phyloP scores from a whole-genome alignment of 2,329 filamentous ascomycete genomes.

The Alternaria conjuncta region DNA sequence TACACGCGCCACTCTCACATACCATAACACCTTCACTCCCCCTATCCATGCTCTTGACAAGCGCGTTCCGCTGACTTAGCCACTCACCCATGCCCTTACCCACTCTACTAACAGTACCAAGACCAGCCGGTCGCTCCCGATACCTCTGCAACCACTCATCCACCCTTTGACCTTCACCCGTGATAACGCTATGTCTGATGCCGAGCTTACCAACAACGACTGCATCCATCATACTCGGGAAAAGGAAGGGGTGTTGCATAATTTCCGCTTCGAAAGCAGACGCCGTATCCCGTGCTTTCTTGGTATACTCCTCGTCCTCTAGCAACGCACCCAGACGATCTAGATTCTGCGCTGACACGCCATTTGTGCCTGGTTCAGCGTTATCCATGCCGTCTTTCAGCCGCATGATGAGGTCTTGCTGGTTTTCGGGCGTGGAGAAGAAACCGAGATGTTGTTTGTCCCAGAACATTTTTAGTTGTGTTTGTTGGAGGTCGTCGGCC shows the following conservation, averaged over 20 bases:
- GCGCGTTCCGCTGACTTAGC: slow-evolving; percentile 58
- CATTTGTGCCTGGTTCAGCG: slow-evolving; percentile 87
- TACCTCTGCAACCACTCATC: slow-evolving; percentile 52
- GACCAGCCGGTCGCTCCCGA: slow-evolving; percentile 46
- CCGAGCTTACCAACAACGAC: slow-evolving; percentile 79
- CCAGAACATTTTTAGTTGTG: slow-evolving; percentile 79
- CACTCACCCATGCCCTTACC: slow-evolving; percentile 49
- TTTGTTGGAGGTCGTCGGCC: slow-evolving; percentile 80
- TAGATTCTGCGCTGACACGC: slow-evolving; percentile 84
- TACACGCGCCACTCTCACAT: slow-evolving; percentile 51
- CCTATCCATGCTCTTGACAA: slow-evolving; percentile 53
- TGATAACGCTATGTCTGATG: slow-evolving; percentile 64
- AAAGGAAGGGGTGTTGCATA: slow-evolving; percentile 91
- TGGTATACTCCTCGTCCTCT: slow-evolving; percentile 67
- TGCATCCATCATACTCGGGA: slow-evolving; percentile 77
- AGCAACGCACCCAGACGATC: slow-evolving; percentile 77
- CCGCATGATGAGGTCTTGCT: slow-evolving; percentile 77
- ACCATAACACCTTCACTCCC: slow-evolving; percentile 46
- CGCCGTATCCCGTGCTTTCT: slow-evolving; percentile 74
- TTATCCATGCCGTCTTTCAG: slow-evolving; percentile 97
- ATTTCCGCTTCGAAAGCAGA: slow-evolving; percentile 90
- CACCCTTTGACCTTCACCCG: slow-evolving; percentile 54
- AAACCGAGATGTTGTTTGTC: slow-evolving; percentile 69
- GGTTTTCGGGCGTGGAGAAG: slow-evolving; percentile 70
- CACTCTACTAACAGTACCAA: slow-evolving; percentile 47